Percentiles rank a stretch among this genome's conserved stretches.
These are phyloP conservation scores for Rutstroemia sp. DNA, from an alignment of 2,329 filamentous ascomycete species.

Conservation along the genomic window DNA sequence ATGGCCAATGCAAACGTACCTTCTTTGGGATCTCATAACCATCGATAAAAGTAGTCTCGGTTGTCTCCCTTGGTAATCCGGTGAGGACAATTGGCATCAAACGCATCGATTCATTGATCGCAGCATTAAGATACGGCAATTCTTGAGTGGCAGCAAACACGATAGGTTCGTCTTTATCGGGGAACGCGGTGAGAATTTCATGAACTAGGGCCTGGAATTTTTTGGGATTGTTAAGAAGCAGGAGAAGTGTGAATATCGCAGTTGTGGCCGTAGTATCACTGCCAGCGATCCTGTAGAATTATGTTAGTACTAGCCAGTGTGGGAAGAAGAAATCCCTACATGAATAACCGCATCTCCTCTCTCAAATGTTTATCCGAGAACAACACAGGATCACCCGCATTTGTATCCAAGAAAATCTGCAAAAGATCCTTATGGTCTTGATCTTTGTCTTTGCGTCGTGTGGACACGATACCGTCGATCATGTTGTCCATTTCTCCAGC, in stretches of 20 bases:
- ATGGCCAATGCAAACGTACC: not conserved
- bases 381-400: conserved; percentile 10
- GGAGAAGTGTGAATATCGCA: not conserved
- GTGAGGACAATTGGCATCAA: conserved; percentile 12
- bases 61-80: conserved; percentile 13
- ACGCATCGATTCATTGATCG: conserved; percentile 19
- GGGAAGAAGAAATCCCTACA: not conserved
- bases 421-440: conserved; percentile 12
- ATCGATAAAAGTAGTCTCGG: conserved; percentile 10
- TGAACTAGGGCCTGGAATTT: not conserved
- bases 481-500: conserved; percentile 6
- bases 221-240: not conserved
- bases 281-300: not conserved
- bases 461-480: conserved; percentile 12
- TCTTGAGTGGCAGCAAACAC: conserved; percentile 16
- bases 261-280: not conserved
- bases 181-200: conserved; percentile 30
- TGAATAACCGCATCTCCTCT: conserved; percentile 19
- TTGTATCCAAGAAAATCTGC: conserved; percentile 16
- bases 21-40: conserved; percentile 16
- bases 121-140: conserved; percentile 17
- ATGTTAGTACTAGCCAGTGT: not conserved
- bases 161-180: conserved; percentile 10
- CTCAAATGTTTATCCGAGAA: conserved; percentile 15
- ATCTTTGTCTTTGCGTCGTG: conserved; percentile 9